Evolutionary conservation across 352 stramenopile species (phyloP).

Genomic region (Aphanomyces euteiches): DNA sequence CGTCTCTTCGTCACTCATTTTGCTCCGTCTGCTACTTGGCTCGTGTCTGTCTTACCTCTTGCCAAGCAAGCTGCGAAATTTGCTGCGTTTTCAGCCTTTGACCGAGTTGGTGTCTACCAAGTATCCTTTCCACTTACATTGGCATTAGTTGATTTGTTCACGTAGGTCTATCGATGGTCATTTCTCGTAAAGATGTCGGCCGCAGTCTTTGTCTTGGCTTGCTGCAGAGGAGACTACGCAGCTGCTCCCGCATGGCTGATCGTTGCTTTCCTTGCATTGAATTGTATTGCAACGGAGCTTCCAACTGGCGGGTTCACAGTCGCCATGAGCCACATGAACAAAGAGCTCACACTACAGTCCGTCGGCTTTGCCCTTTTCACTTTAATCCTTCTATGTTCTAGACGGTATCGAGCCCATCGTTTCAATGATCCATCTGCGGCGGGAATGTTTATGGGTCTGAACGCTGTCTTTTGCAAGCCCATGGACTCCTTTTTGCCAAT

Average conservation of each 20-base stretch:
- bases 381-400: no score
- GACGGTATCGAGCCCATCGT: no score
- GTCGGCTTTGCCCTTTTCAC: no score
- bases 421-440: no score
- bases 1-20: slow-evolving; percentile 17
- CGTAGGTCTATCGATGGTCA: slow-evolving; percentile 9
- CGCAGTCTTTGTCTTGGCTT: background rate
- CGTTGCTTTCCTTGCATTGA: slow-evolving; percentile 14
- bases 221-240: background rate
- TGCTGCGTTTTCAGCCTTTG: slow-evolving; percentile 9
- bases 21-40: background rate
- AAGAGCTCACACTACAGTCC: background rate
- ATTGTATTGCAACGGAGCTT: slow-evolving; percentile 20
- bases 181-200: slow-evolving; percentile 18
- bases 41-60: slow-evolving; percentile 11
- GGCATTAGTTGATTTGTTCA: background rate
- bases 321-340: slow-evolving; percentile 28
- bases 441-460: slow-evolving; percentile 28
- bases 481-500: slow-evolving; percentile 29
- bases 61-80: slow-evolving; percentile 16
- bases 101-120: slow-evolving; percentile 19
- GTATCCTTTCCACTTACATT: background rate
- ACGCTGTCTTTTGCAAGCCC: slow-evolving; percentile 31
- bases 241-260: background rate
- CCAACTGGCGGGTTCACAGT: slow-evolving; percentile 23